phyloP scores from a whole-genome alignment of 1,139 yeast species.

The Geotrichum candidum region DNA sequence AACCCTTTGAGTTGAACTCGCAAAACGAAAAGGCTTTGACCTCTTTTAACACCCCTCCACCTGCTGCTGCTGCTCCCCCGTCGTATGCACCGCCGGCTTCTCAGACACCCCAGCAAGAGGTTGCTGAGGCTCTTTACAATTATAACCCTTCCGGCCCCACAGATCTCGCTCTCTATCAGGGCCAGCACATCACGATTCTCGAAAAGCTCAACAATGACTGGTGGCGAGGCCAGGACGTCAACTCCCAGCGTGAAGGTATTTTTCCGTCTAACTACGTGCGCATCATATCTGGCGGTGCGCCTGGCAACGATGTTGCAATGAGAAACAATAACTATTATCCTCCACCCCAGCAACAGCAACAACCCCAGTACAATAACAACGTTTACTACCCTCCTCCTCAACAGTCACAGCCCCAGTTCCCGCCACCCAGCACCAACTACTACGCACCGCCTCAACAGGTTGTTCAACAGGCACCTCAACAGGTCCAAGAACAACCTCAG shows the following conservation, averaged over 20 bases:
- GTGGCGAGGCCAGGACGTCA: conserved; percentile 70
- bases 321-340: conserved; percentile 6
- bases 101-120: conserved; percentile 30
- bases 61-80: conserved; percentile 6
- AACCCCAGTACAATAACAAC: conserved; percentile 16
- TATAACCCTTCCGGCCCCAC: conserved; percentile 64
- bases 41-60: not conserved
- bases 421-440: conserved; percentile 17
- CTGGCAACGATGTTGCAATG: not conserved
- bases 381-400: conserved; percentile 6
- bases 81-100: not conserved
- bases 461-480: conserved; percentile 14
- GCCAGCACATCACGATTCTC: conserved; percentile 60
- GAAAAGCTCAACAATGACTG: conserved; percentile 81
- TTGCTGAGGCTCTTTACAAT: conserved; percentile 65
- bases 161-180: conserved; percentile 59
- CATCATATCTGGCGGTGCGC: not conserved
- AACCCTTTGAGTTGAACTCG: not conserved
- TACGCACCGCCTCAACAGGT: conserved; percentile 15
- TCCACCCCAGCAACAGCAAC: conserved; percentile 13
- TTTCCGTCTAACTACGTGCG: conserved; percentile 86
- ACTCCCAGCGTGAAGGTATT: conserved; percentile 59
- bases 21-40: not conserved
- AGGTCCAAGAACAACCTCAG: conserved; percentile 17
- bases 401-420: conserved; percentile 17